Conservation (phyloP, 495 filamentous ascomycete species). For the Neurospora sp. region DNA sequence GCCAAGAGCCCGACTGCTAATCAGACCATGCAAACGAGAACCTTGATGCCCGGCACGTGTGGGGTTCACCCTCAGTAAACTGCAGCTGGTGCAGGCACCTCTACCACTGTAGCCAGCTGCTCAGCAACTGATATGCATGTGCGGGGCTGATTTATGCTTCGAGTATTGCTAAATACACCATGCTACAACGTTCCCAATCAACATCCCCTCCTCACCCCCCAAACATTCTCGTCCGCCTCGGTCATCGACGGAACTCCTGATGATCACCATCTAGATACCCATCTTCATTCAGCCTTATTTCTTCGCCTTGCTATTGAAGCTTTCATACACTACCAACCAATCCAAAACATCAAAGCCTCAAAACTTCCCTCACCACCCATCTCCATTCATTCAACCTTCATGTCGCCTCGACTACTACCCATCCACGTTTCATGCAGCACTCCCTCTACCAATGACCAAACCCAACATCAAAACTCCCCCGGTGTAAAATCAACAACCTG, state of each 20-base stretch:
- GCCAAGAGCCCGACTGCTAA: background rate
- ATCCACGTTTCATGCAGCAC: too few species aligned
- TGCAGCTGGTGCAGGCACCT: background rate
- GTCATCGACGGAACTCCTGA: background rate
- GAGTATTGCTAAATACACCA: background rate
- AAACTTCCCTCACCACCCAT: background rate
- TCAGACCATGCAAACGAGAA: background rate
- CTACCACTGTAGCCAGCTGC: background rate
- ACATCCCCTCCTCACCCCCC: background rate
- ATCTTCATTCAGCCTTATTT: background rate
- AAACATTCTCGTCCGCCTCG: background rate
- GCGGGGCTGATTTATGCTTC: background rate
- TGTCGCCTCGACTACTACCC: too few species aligned
- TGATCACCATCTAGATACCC: background rate
- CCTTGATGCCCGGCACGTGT: background rate
- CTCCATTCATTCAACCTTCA: background rate
- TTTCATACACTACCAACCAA: background rate
- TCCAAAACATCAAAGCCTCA: background rate
- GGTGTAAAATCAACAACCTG: constrained; percentile 36
- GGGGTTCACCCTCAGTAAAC: background rate
- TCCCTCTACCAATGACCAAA: too few species aligned
- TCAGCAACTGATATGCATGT: background rate
- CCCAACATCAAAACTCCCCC: constrained; percentile 22
- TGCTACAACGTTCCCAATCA: background rate
- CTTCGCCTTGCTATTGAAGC: background rate